These are phyloP conservation scores for Nakazawaea holstii DNA, from an alignment of 805 yeast genomes.

Conservation along the genomic window DNA sequence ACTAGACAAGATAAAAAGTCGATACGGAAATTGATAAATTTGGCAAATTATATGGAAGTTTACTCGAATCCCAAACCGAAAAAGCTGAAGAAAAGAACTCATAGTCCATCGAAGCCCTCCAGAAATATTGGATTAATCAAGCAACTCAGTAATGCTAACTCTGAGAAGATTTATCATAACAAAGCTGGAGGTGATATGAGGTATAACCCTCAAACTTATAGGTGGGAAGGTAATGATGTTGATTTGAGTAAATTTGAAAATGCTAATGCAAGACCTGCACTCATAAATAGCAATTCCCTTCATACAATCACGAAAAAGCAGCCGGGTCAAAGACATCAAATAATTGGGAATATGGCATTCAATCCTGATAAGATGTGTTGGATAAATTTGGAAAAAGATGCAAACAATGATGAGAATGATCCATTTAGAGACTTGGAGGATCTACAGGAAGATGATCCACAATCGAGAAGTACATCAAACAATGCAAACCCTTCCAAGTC, in stretches of 20 bases:
- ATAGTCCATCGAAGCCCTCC: neutral
- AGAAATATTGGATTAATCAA: conserved; percentile 11
- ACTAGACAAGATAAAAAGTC: conserved; percentile 12
- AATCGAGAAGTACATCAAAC: neutral
- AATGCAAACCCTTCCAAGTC: neutral
- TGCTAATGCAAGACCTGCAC: conserved; percentile 29
- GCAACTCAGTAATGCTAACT: conserved; percentile 5
- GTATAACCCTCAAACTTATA: conserved; percentile 43
- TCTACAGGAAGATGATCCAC: conserved; percentile 20
- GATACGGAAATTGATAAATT: conserved; percentile 11
- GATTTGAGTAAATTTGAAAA: conserved; percentile 48
- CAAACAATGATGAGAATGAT: conserved; percentile 31
- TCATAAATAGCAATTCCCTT: conserved; percentile 25
- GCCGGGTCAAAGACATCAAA: conserved; percentile 23
- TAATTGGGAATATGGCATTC: conserved; percentile 52
- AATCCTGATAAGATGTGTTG: conserved; percentile 53
- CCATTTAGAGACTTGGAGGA: conserved; percentile 51
- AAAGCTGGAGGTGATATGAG: conserved; percentile 38
- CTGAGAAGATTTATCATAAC: conserved; percentile 11
- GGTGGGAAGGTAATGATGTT: conserved; percentile 65
- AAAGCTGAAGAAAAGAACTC: neutral
- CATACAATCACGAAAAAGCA: conserved; percentile 12
- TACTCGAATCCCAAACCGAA: neutral
- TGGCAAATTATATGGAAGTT: conserved; percentile 14
- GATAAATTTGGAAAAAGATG: conserved; percentile 39